Conservation (phyloP, 2,329 filamentous ascomycete genomes). For the Hypoxylon sp. region DNA sequence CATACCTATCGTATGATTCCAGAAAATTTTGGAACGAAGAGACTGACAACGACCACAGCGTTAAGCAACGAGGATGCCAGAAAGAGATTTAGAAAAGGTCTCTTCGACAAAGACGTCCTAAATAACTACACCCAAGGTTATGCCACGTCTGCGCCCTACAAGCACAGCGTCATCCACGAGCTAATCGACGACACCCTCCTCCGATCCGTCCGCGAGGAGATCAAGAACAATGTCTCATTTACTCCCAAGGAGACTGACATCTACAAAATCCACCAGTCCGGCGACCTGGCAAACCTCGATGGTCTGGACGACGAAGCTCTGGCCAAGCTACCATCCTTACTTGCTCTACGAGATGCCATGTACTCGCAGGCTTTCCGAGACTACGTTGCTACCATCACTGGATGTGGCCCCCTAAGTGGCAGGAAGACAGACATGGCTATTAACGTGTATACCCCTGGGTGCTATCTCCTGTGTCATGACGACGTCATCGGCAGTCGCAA, state of each 20-base stretch:
- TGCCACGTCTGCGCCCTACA: slow-evolving; percentile 76
- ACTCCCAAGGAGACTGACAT: slow-evolving; percentile 99
- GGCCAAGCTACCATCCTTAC: slow-evolving; percentile 85
- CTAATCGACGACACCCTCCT: slow-evolving; percentile 84
- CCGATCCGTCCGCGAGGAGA: slow-evolving; percentile 86
- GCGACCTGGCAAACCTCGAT: slow-evolving; percentile 95
- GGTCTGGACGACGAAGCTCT: slow-evolving; percentile 88
- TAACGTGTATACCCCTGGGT: slow-evolving; percentile 97
- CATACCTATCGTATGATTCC: slow-evolving; percentile 24
- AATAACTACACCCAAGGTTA: slow-evolving; percentile 69
- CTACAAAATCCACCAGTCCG: slow-evolving; percentile 99
- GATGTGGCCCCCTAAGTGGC: slow-evolving; percentile 86
- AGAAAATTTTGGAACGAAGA: slow-evolving; percentile 6
- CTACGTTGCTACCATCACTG: slow-evolving; percentile 87
- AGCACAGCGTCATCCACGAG: slow-evolving; percentile 86
- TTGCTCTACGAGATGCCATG: slow-evolving; percentile 89
- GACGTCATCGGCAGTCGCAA: slow-evolving; percentile 97
- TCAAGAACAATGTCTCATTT: slow-evolving; percentile 90
- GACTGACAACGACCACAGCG: slow-evolving; percentile 48
- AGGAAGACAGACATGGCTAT: slow-evolving; percentile 99
- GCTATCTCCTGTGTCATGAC: slow-evolving; percentile 95
- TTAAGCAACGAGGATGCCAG: slow-evolving; percentile 60
- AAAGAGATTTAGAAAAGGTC: slow-evolving; percentile 69
- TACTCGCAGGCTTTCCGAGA: slow-evolving; percentile 90
- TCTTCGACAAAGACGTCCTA: slow-evolving; percentile 69